phyloP scores from a whole-genome alignment of 192 early-diverging fungal genomes.

The Phycomyces blakesleeanus region DNA sequence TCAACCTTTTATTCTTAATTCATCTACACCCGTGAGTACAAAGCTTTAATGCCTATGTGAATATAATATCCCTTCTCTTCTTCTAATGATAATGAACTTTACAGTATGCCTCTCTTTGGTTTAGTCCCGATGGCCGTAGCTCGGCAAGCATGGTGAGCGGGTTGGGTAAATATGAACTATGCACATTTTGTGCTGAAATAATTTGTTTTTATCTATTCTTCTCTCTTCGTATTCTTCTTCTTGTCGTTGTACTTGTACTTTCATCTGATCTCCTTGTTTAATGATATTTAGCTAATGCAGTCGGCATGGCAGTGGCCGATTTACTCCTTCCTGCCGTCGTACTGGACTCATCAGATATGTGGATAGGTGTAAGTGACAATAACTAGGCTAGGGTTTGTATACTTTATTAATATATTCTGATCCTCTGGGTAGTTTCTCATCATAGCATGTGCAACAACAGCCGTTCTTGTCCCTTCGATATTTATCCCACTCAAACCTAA shows the following conservation, averaged over 20 bases:
- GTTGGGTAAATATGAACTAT: slow-evolving; percentile 20
- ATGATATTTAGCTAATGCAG: slow-evolving; percentile 34
- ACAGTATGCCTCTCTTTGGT: slow-evolving; percentile 54
- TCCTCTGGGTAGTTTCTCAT: slow-evolving; percentile 31
- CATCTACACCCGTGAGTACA: slow-evolving; percentile 42
- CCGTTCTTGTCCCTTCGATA: slow-evolving; percentile 38
- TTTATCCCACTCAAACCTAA: slow-evolving; percentile 44
- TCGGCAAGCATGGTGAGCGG: slow-evolving; percentile 51
- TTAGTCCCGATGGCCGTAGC: slow-evolving; percentile 43
- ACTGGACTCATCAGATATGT: slow-evolving; percentile 25
- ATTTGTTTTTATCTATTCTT: background rate
- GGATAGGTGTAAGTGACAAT: slow-evolving; percentile 32
- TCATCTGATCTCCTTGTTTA: background rate
- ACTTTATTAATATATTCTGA: too few species aligned
- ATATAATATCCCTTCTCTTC: too few species aligned
- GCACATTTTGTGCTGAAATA: too few species aligned
- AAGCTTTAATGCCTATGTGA: background rate
- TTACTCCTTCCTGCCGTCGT: slow-evolving; percentile 47
- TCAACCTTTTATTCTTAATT: slow-evolving; percentile 55
- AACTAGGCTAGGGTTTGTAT: background rate
- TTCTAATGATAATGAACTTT: too few species aligned
- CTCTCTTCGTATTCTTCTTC: too few species aligned
- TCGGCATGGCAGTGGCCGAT: slow-evolving; percentile 48
- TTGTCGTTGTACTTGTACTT: background rate
- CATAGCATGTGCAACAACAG: slow-evolving; percentile 39